Conservation (phyloP, 495 filamentous ascomycete genomes). For the Trichoderma virens region DNA sequence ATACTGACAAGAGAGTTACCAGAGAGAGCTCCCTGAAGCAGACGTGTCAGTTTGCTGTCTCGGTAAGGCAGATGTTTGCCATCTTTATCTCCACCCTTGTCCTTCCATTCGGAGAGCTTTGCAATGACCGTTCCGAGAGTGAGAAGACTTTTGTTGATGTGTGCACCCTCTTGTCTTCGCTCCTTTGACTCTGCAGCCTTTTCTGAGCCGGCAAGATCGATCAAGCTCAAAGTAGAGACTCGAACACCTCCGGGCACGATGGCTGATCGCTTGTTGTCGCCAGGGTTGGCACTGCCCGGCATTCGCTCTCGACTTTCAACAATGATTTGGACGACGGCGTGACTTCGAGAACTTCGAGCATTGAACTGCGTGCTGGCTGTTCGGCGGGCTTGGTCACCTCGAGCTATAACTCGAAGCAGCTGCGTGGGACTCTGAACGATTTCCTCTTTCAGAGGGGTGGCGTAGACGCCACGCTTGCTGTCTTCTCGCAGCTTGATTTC, state of each 20-base stretch:
- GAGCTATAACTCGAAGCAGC: slow-evolving; percentile 85
- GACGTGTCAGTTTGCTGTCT: slow-evolving; percentile 91
- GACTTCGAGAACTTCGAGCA: slow-evolving; percentile 88
- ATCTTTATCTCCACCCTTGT: slow-evolving; percentile 71
- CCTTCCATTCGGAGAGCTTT: slow-evolving; percentile 71
- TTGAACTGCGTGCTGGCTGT: slow-evolving; percentile 96
- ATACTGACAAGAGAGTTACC: slow-evolving; percentile 94
- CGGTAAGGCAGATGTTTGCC: slow-evolving; percentile 89
- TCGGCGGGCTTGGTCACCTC: slow-evolving; percentile 82
- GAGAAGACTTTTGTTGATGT: slow-evolving; percentile 96
- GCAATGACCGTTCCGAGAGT: slow-evolving; percentile 95
- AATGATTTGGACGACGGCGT: slow-evolving; percentile 97
- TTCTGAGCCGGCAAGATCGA: slow-evolving; percentile 94
- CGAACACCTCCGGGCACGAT: slow-evolving; percentile 84
- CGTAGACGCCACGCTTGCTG: slow-evolving; percentile 92
- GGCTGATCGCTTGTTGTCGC: slow-evolving; percentile 58
- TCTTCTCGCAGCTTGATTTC: slow-evolving; percentile 97
- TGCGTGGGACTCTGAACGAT: slow-evolving; percentile 98
- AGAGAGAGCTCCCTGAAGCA: slow-evolving; percentile 87
- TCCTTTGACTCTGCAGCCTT: slow-evolving; percentile 94
- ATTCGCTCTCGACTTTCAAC: slow-evolving; percentile 91
- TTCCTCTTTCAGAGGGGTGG: slow-evolving; percentile 92
- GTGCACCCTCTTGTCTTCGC: slow-evolving; percentile 85
- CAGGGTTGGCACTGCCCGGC: slow-evolving; percentile 40
- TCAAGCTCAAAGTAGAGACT: slow-evolving; percentile 89